Conservation (phyloP, 495 filamentous ascomycete genomes). For the Acidiella bohemica region DNA sequence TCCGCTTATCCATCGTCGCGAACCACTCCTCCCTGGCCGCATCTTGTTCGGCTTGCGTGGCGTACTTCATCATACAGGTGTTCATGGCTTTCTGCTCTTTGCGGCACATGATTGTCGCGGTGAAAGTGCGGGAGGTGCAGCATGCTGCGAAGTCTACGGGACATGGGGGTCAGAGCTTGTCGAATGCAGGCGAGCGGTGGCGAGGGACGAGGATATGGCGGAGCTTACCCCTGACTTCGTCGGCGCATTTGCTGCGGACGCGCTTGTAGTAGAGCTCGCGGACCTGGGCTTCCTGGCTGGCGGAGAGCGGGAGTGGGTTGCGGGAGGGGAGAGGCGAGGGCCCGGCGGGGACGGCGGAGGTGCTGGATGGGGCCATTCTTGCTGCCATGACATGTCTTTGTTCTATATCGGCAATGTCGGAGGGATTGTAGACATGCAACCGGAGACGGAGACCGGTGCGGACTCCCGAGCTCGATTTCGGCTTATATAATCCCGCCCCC, state of each 20-base stretch:
- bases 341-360: neutral
- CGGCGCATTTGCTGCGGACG: constrained; percentile 62
- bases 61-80: constrained; percentile 74
- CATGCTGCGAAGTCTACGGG: constrained; percentile 73
- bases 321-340: constrained; percentile 8
- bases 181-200: constrained; percentile 1
- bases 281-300: constrained; percentile 82
- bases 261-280: constrained; percentile 78
- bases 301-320: constrained; percentile 85
- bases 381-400: constrained; percentile 2
- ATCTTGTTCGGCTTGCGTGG: constrained; percentile 74
- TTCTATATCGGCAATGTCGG: too few species aligned
- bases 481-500: too few species aligned
- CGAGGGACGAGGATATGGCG: too few species aligned
- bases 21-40: constrained; percentile 92
- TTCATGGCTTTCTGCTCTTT: constrained; percentile 74
- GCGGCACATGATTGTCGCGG: constrained; percentile 73
- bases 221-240: constrained; percentile 76
- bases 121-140: constrained; percentile 70
- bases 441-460: too few species aligned
- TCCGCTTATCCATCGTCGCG: constrained; percentile 50
- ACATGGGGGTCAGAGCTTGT: neutral
- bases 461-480: too few species aligned
- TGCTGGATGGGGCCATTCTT: neutral
- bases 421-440: too few species aligned